Evolutionary conservation across 768 basidiomycete species (phyloP), one percentile per base, ranked within the genome.

Genomic region (Cubamyces sp.): DNA sequence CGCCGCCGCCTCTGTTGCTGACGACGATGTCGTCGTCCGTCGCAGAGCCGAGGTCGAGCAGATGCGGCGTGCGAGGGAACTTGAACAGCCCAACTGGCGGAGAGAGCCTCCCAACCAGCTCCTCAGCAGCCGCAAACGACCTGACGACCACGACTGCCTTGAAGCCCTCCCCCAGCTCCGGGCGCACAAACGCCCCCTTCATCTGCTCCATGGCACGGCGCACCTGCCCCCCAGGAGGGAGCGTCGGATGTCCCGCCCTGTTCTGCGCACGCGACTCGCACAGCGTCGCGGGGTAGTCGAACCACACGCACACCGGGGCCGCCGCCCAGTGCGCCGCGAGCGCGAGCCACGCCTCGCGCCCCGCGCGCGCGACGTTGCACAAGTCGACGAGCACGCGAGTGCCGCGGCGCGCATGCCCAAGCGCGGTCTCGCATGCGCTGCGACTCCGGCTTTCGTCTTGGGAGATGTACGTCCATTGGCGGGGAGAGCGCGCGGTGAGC

Each of bases 61-160:
- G 71, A 68, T 87, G 86, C 0, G 84, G 75, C 5, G 86, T 88
- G 19, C 87, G 78, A 49, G 85, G 86, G 68, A 86, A 87, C 67
- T 87, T 87, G 73, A 76, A 75, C 11, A 87, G 72, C 16, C 63
- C 65, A 4, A 81, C 60, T 1, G 68, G 74, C 0, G 80, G 77
- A 0, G 82, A 82, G 14, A 87, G 68, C 0, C 75, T 73, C 14
- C 66, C 63, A 1, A 86, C 75, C 12, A 84, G 75, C 50, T 84
- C 81, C 34, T 77, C 67, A 3, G 81, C 80, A 4, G 85, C 84
- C 0, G 77, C 74, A 62, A 86, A 84, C 2, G 83, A 84, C 9
- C 77, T 74, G 23, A 87, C 71, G 49, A 71, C 76, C 12, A 82
- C 69, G 37, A 88, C 70, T 1, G 81, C 79, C 57, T 78, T 75